Evolutionary conservation across 2,329 filamentous ascomycete genomes (phyloP).

Genomic region (Curvularia verruculosa): DNA sequence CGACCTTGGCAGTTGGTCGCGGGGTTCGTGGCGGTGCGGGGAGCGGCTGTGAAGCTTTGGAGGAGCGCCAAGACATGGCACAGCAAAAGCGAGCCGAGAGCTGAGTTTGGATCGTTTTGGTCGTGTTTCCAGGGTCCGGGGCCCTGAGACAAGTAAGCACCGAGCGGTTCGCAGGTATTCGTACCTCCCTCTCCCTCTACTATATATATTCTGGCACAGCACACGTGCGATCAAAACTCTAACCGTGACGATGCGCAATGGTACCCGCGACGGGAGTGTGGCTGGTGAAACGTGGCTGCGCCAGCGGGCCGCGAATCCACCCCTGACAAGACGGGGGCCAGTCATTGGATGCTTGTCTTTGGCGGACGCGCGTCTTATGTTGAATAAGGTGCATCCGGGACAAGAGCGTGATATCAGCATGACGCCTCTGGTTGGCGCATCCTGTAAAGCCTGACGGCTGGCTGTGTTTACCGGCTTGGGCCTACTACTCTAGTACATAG

Average conservation of each 20-base stretch:
- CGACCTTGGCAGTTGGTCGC: constrained; percentile 6
- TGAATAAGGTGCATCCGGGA: constrained; percentile 2
- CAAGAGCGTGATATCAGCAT: constrained; percentile 8
- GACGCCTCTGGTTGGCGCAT: background rate
- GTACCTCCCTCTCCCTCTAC: background rate
- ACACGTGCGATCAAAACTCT: background rate
- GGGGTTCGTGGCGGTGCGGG: constrained; percentile 12
- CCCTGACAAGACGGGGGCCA: constrained; percentile 7
- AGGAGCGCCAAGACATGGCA: constrained; percentile 1
- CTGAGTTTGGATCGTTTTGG: background rate
- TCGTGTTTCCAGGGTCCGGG: background rate
- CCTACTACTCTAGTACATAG: too few relatives aligned
- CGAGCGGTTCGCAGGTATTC: too few relatives aligned
- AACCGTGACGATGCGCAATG: background rate
- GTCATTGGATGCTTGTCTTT: constrained; percentile 14
- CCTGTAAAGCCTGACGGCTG: too few relatives aligned
- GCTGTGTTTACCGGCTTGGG: background rate
- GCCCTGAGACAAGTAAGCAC: background rate
- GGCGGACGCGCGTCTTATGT: constrained; percentile 24
- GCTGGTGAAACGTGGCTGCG: constrained; percentile 7
- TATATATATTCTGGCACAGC: background rate
- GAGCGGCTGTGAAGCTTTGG: background rate
- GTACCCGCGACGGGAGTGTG: constrained; percentile 1
- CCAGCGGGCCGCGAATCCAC: constrained; percentile 14
- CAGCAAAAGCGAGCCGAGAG: background rate